Conservation (phyloP, 768 basidiomycete species). For the Mycena amicta region DNA sequence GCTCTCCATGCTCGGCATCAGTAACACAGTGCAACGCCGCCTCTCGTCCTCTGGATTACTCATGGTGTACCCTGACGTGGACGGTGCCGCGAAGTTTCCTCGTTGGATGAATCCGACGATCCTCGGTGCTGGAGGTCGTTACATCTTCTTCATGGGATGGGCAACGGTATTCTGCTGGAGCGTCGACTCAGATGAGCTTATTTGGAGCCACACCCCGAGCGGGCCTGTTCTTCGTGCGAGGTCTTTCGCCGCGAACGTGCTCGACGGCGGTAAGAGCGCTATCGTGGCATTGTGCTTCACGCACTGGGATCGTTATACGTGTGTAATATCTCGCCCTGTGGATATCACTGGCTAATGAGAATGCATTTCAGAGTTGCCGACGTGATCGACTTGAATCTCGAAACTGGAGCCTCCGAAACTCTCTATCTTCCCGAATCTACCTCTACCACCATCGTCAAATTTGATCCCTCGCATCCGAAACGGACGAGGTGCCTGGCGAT, state of each 20-base stretch:
- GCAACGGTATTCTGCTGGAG: background rate
- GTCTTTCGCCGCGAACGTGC: background rate
- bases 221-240: background rate
- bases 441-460: no score
- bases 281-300: background rate
- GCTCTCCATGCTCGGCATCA: background rate
- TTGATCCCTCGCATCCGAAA: no score
- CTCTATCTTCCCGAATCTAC: no score
- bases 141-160: background rate
- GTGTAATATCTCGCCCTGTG: no score
- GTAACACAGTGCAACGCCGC: background rate
- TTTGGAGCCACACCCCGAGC: background rate
- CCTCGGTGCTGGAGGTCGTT: background rate
- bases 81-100: background rate
- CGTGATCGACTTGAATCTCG: background rate
- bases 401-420: background rate
- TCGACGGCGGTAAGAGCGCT: background rate
- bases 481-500: no score
- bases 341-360: background rate
- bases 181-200: background rate
- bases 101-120: background rate
- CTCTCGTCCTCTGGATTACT: background rate
- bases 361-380: background rate
- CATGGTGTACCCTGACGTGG: background rate
- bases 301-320: background rate